Base-by-base conservation (phyloP, 2,329 filamentous ascomycete genomes). In the Penicillium sp. region DNA sequence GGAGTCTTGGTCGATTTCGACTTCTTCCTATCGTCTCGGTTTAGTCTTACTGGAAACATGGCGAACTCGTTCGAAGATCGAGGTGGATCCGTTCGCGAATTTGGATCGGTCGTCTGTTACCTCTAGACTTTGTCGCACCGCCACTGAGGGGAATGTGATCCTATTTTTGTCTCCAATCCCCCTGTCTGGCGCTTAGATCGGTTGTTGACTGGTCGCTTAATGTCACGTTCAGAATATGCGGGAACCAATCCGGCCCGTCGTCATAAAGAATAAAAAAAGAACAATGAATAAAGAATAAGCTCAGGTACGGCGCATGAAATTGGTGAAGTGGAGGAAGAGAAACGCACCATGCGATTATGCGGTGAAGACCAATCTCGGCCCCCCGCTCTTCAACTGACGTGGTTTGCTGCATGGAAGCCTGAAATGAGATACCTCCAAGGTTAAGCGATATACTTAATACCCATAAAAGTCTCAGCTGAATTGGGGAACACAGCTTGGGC, bases 11-110 rank as follows among this genome's bases (percentile, higher is more conserved):
- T 10, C 14, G 49, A 39, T 32, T 51, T 51, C n/a, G 46, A 35
- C 52, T 46, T 66, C 52, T 42, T 66, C 59, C 67, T 67, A 53
- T 68, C 65, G 61, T 67, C 62, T 61, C 68, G 64, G 59, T 71
- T 70, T 66, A 68, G 65, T 69, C 69, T 72, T 50, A 72, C 59
- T 49, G 70, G 71, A 49, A 71, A 68, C 72, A 74, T 74, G 67
- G 63, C 62, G 58, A 59, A 44, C 26, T 46, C 50, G 34, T 47
- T 43, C 27, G 27, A 43, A 43, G 26, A 18, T 47, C 45, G 45
- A 34, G 39, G 38, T 27, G 18, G 29, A 40, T 36, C 19, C 35
- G 6, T 36, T 19, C 46, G 46, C 27, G 35, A 47, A 46, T 45
- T 46, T 30, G 30, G 29, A 35, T 50, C 45, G 30, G 36, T 60